Evolutionary conservation across 768 basidiomycete species (phyloP), one percentile per base, ranked within the genome.

Genomic region (Pisolithus albus): DNA sequence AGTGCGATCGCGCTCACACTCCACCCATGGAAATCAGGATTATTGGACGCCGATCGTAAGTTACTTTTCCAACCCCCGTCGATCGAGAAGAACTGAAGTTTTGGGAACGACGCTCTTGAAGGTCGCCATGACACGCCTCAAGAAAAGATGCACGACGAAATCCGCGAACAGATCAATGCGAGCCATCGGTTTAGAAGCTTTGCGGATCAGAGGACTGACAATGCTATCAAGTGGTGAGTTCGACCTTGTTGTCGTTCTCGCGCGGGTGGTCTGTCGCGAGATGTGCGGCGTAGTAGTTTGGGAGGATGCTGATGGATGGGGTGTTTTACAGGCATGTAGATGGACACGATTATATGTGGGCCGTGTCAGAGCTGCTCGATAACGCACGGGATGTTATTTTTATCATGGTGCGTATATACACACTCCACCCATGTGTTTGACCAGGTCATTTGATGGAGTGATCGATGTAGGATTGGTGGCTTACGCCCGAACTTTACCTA

Each of bases 331-430:
- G 86, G 84, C 92, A 93, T 63, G 78, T 95, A 44, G 94, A 95
- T 59, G 95, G 95, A 0, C 91, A 96, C 52, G 94, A 98, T 70
- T 98, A 95, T 66, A 88, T 97, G 79, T 97, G 87, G 80, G 94
- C 95, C 0, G 64, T 96, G 34, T 91, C 90, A 1, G 92, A 95
- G 69, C 75, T 94, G 69, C 75, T 97, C n/a, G 87, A 88, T 44
- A 79, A 72, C 32, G 89, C 90, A 3, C 78, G 77, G 52, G 88
- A 95, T 61, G 81, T 70, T 28, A 96, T 98, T 62, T 94, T 91
- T 67, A 96, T 98, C 56, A 59, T 88, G 56, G 93, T 86, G 50
- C 6, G 75, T 58, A 36, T 37, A 18, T 37, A 18, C 37, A 37
- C 40, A 47, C 24, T 32, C 19, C 11, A 11, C 10, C n/a, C 8